Evolutionary conservation across 73 alveolate genomes (phyloP).

Genomic region (Uronychia setigera): DNA sequence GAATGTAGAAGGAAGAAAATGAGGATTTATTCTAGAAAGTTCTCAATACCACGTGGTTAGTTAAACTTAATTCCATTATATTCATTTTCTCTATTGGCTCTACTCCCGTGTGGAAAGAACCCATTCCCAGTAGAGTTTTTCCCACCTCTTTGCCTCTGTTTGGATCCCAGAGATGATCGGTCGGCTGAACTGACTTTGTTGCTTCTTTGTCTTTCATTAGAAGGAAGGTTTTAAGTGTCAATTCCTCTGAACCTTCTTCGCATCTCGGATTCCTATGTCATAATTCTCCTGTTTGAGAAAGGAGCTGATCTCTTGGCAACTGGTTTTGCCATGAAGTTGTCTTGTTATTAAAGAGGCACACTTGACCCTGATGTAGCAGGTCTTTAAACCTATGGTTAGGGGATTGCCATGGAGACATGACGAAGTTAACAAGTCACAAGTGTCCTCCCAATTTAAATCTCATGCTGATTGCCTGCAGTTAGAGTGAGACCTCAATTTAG

Average conservation of each 20-base stretch:
- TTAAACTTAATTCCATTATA: too few relatives aligned
- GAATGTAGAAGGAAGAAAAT: too few relatives aligned
- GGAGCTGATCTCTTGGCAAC: not conserved
- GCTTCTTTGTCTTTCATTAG: not conserved
- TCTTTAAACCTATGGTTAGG: not conserved
- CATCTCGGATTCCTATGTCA: not conserved
- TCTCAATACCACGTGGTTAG: too few relatives aligned
- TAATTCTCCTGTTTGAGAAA: not conserved
- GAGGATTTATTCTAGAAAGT: too few relatives aligned
- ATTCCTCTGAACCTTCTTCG: not conserved
- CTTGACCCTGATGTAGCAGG: not conserved
- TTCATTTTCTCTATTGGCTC: too few relatives aligned
- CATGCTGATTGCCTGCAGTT: not conserved
- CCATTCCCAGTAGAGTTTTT: not conserved
- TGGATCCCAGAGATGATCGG: not conserved
- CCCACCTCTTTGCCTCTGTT: not conserved
- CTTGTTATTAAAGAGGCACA: not conserved
- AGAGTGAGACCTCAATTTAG: slow-evolving; percentile 17
- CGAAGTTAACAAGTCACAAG: not conserved
- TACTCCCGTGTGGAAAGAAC: not conserved
- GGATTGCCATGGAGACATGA: not conserved
- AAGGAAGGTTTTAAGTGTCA: not conserved
- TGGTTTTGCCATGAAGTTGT: not conserved
- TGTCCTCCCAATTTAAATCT: not conserved
- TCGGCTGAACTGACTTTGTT: not conserved